These are phyloP conservation scores for Berkeleyomyces rouxiae DNA, from an alignment of 2,329 filamentous ascomycete genomes.

Conservation along the genomic window DNA sequence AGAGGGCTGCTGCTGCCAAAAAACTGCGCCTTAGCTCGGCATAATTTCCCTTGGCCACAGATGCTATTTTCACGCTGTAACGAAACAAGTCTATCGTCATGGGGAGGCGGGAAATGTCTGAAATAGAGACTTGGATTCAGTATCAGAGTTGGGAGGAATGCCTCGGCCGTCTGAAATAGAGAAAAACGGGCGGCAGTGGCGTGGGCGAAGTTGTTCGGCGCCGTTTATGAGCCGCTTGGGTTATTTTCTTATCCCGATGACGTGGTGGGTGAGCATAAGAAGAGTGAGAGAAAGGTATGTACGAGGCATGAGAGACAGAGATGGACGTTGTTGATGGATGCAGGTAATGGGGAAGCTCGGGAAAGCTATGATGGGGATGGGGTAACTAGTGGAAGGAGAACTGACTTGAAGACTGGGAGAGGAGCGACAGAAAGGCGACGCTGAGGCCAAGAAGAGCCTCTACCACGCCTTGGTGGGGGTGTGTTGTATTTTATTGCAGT, in stretches of 20 bases:
- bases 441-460: neutral
- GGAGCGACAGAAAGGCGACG: neutral
- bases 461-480: neutral
- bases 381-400: neutral
- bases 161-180: neutral
- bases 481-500: neutral
- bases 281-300: too few species aligned
- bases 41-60: constrained; percentile 1
- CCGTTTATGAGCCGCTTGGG: neutral
- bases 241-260: neutral
- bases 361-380: neutral
- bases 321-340: neutral
- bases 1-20: neutral
- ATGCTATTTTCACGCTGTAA: neutral
- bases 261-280: neutral
- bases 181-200: neutral
- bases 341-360: neutral
- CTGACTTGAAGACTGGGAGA: neutral
- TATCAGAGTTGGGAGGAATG: neutral
- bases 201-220: neutral
- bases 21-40: constrained; percentile 1
- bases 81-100: neutral
- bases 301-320: neutral
- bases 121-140: neutral
- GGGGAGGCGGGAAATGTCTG: neutral